Conservation (phyloP, 495 filamentous ascomycete genomes). For the Daldinia loculata region DNA sequence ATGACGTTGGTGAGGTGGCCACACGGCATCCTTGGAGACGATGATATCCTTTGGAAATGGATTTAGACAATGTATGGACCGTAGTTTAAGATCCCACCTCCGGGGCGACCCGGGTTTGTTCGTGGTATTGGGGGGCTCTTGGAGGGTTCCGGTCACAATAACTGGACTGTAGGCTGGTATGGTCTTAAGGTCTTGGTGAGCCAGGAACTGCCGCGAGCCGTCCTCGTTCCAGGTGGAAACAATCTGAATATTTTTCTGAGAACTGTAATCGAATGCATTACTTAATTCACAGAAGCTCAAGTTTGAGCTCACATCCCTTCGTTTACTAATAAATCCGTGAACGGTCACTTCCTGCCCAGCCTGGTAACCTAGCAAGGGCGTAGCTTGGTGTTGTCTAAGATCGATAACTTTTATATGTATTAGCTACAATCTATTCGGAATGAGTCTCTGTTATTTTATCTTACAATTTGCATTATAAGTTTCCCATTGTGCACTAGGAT, state of each 20-base stretch:
- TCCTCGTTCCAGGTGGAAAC: conserved; percentile 43
- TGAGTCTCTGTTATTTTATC: not conserved
- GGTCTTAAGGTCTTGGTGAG: conserved; percentile 44
- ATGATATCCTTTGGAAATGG: conserved; percentile 79
- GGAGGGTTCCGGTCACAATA: conserved; percentile 46
- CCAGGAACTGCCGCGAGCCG: conserved; percentile 32
- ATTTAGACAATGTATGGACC: conserved; percentile 74
- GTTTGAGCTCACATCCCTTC: conserved; percentile 69
- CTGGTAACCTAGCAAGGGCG: conserved; percentile 34
- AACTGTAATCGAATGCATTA: conserved; percentile 42
- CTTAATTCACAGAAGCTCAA: conserved; percentile 72
- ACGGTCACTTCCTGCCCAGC: conserved; percentile 64
- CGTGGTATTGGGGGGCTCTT: conserved; percentile 4
- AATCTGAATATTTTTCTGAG: conserved; percentile 44
- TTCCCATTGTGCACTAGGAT: not conserved
- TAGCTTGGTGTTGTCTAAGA: conserved; percentile 58
- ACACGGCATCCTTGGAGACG: conserved; percentile 72
- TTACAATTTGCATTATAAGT: conserved; percentile 19
- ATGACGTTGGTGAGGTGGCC: conserved; percentile 77
- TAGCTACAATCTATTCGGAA: conserved; percentile 4
- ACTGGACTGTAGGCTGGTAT: conserved; percentile 54
- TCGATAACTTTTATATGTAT: conserved; percentile 51
- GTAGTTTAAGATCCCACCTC: conserved; percentile 50
- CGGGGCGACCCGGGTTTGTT: not conserved
- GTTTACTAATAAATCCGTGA: conserved; percentile 75